Conservation (phyloP, 2,329 filamentous ascomycete genomes). For the Cercospora sp. region DNA sequence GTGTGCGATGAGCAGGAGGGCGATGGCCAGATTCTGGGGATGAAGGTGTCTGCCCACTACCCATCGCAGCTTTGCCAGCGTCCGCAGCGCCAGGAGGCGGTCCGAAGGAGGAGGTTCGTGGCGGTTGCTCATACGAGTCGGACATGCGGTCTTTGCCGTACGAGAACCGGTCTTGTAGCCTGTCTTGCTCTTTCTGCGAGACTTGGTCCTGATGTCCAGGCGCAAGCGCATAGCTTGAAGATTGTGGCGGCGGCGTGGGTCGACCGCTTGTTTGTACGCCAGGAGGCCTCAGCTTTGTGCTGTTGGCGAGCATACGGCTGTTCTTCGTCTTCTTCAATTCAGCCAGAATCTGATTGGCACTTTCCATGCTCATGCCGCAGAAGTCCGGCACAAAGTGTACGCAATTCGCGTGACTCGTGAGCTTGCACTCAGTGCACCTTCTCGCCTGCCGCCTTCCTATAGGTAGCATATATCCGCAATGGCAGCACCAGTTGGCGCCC, state of each 20-base stretch:
- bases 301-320: constrained; percentile 33
- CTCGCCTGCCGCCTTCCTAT: constrained; percentile 94
- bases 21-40: constrained; percentile 51
- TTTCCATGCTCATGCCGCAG: constrained; percentile 98
- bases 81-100: constrained; percentile 46
- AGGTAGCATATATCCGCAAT: constrained; percentile 93
- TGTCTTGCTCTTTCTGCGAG: constrained; percentile 26
- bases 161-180: constrained; percentile 46
- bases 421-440: constrained; percentile 90
- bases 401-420: constrained; percentile 88
- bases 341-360: constrained; percentile 88
- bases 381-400: constrained; percentile 97
- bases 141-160: constrained; percentile 50
- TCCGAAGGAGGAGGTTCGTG: constrained; percentile 45
- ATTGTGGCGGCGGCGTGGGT: constrained; percentile 47
- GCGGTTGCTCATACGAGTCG: constrained; percentile 41
- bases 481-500: constrained; percentile 98
- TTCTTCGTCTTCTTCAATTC: constrained; percentile 80
- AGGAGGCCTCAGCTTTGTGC: constrained; percentile 59
- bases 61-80: constrained; percentile 52
- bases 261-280: constrained; percentile 41
- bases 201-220: constrained; percentile 43
- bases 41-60: constrained; percentile 38
- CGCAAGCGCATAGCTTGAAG: constrained; percentile 41
- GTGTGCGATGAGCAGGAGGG: constrained; percentile 51